These are phyloP conservation scores for Zelopaecilomyces penicillatus DNA, from an alignment of 2,329 filamentous ascomycete species.

Conservation along the genomic window DNA sequence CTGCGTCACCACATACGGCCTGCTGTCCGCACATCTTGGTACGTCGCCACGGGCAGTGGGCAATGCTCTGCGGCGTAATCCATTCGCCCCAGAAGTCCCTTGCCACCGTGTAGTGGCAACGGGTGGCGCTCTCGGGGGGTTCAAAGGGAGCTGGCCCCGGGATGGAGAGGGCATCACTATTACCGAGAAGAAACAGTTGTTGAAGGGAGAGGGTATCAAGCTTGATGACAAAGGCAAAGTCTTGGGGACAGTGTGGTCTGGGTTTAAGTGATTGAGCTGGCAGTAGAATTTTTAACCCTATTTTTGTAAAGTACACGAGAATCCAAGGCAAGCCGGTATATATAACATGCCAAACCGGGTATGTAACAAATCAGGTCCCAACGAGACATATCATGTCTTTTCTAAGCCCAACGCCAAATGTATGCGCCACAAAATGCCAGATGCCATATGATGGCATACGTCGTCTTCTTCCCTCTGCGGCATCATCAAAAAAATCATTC, in stretches of 20 bases:
- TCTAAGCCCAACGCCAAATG: constrained; percentile 5
- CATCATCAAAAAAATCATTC: no score
- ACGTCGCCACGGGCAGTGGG: constrained; percentile 72
- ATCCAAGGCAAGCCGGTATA: no score
- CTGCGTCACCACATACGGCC: constrained; percentile 68
- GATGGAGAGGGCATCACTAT: constrained; percentile 48
- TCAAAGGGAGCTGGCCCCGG: constrained; percentile 57
- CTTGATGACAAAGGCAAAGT: constrained; percentile 54
- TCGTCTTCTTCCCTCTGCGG: no score
- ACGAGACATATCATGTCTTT: neutral
- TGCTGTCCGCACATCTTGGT: constrained; percentile 56
- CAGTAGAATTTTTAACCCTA: no score
- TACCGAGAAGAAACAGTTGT: constrained; percentile 53
- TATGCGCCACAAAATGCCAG: no score
- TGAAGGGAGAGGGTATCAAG: constrained; percentile 55
- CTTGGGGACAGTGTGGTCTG: constrained; percentile 46
- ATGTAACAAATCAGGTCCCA: neutral
- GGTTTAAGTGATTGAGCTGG: constrained; percentile 14
- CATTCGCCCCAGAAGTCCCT: constrained; percentile 73
- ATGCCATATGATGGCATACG: no score
- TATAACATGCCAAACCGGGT: neutral
- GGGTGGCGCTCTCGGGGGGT: constrained; percentile 62
- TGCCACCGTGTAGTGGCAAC: constrained; percentile 75
- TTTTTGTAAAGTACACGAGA: no score
- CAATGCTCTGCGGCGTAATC: constrained; percentile 68